Base-by-base conservation (phyloP, 441 rosid genomes). In the Capsella rubella region DNA sequence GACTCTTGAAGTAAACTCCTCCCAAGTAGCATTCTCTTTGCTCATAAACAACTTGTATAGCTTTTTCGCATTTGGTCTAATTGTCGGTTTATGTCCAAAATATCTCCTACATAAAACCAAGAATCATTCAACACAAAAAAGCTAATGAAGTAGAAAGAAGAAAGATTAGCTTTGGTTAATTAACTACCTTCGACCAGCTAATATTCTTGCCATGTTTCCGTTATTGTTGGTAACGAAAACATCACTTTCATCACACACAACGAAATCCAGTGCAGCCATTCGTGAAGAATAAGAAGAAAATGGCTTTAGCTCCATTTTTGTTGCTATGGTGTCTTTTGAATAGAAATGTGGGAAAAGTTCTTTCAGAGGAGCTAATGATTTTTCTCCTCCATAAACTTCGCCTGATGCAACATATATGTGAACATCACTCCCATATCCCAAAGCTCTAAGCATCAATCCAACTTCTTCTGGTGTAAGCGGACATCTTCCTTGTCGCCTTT, bases 331-430 rank as follows among this genome's bases (percentile, higher is more conserved):
- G 74, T 95, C 99, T 83, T 95, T 95, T 0, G 98, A 84, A 75
- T 87, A 79, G 78, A 90, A 87, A 82, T 95, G 86, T 3, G 99
- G 99, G 81, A 95, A 95, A 28, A 95, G 93, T 49, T 82, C 88
- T 82, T 87, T 96, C 35, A 96, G 69, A 57, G 98, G 96, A 72
- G 92, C 94, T 69, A 93, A 79, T 18, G 97, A 86, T 77, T 86
- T 90, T 70, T 90, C 92, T 66, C 97, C 97, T 78, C 96, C 87
- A 58, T 96, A 96, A 4, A 93, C 97, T 82, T 89, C 98, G 53
- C 99, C 99, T 6, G 99, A 96, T 63, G 99, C 99, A 65, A 96
- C 99, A 68, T 96, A 96, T 52, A 96, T 84, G 79, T 93, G 91
- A 56, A 90, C 90, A 39, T 91, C 96, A 4, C 90, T 90, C 68